A percentile compares a stretch with the other conserved stretches of the same genome.
These are phyloP conservation scores for Endotrypanum monterogeii DNA, from an alignment of 208 protist genomes.

Conservation along the genomic window DNA sequence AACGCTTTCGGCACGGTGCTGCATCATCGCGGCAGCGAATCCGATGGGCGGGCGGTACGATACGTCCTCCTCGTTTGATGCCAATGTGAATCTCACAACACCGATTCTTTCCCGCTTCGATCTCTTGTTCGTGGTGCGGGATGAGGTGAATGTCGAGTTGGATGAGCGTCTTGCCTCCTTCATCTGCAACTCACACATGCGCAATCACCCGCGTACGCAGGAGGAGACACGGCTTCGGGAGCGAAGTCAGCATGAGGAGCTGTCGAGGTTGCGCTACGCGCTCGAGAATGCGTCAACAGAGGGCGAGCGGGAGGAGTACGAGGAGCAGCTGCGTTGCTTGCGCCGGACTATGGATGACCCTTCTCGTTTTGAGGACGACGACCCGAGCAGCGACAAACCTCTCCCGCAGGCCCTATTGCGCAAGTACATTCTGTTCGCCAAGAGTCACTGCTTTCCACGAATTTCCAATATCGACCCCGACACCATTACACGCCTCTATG, in stretches of 20 bases:
- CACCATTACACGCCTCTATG: slow-evolving; percentile 96
- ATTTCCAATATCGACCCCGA: slow-evolving; percentile 94
- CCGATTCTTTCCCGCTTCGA: slow-evolving; percentile 99
- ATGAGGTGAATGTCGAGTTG: slow-evolving; percentile 95
- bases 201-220: slow-evolving; percentile 87
- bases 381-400: slow-evolving; percentile 80
- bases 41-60: slow-evolving; percentile 98
- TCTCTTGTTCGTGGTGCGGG: slow-evolving; percentile 93
- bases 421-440: slow-evolving; percentile 99
- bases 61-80: slow-evolving; percentile 92
- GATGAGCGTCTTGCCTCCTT: slow-evolving; percentile 96
- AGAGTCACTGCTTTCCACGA: slow-evolving; percentile 89
- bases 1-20: slow-evolving; percentile 96
- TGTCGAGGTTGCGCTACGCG: slow-evolving; percentile 61
- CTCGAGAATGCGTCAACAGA: slow-evolving; percentile 73
- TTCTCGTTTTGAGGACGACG: slow-evolving; percentile 72
- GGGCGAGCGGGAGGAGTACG: slow-evolving; percentile 59
- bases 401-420: slow-evolving; percentile 95
- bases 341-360: slow-evolving; percentile 43
- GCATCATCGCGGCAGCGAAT: slow-evolving; percentile 99
- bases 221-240: slow-evolving; percentile 56
- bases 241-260: slow-evolving; percentile 55
- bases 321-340: slow-evolving; percentile 57
- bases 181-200: slow-evolving; percentile 96
- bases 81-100: slow-evolving; percentile 99